A percentile compares a stretch with the other conserved stretches of the same genome.
Conservation (phyloP, 495 filamentous ascomycete genomes). For the Evansstolkia leycettana region DNA sequence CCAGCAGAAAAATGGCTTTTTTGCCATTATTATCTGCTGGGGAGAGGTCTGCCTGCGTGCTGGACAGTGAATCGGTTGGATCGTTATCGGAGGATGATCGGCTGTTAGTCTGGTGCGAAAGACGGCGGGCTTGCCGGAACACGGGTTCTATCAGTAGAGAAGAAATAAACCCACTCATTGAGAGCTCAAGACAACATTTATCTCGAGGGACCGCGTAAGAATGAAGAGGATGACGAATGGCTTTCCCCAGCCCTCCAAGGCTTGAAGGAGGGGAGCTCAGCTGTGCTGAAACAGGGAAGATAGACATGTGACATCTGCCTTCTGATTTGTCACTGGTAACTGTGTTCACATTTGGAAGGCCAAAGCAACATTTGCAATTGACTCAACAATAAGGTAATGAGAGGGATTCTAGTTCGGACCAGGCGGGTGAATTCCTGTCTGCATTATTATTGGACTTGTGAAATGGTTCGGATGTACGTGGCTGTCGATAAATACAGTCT, state of each 20-base stretch:
- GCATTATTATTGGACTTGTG: too few relatives aligned
- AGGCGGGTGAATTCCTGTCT: too few relatives aligned
- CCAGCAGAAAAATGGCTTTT: slow-evolving; percentile 4
- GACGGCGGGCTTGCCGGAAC: slow-evolving; percentile 60
- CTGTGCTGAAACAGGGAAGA: too few relatives aligned
- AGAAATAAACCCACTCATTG: slow-evolving; percentile 62
- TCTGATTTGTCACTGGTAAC: too few relatives aligned
- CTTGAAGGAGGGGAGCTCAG: too few relatives aligned
- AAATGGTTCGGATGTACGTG: too few relatives aligned
- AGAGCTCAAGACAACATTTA: slow-evolving; percentile 13
- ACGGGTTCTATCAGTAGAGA: slow-evolving; percentile 69
- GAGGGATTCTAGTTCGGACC: too few relatives aligned
- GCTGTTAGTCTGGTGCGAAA: slow-evolving; percentile 33
- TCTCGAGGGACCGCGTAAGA: slow-evolving; percentile 1
- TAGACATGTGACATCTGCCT: too few relatives aligned
- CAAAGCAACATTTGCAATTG: too few relatives aligned
- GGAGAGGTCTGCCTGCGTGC: slow-evolving; percentile 8
- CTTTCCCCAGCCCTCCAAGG: not conserved
- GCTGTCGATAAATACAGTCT: too few relatives aligned
- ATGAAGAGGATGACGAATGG: not conserved
- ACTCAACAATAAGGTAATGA: too few relatives aligned
- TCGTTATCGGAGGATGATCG: slow-evolving; percentile 8
- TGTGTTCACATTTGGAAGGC: too few relatives aligned
- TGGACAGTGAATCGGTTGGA: slow-evolving; percentile 6
- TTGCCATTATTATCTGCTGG: slow-evolving; percentile 1